These are phyloP conservation scores for Calocera cornea DNA, from an alignment of 768 basidiomycete genomes.

Conservation along the genomic window DNA sequence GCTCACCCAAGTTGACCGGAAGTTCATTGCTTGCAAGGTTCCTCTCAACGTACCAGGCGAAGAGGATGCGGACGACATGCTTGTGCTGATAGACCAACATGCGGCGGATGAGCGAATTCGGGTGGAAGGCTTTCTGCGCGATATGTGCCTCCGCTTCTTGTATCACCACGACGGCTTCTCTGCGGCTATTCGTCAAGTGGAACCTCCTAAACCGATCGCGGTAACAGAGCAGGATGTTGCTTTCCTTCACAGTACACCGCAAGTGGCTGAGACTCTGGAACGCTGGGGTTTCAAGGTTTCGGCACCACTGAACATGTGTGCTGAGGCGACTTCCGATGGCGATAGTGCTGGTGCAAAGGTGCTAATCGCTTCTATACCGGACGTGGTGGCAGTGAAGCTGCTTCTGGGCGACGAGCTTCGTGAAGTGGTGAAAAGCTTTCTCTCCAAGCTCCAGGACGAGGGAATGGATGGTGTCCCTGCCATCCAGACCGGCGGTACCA, in stretches of 20 bases:
- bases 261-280: slow-evolving; percentile 12
- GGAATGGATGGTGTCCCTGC: slow-evolving; percentile 14
- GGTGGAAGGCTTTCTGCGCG: slow-evolving; percentile 67
- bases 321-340: slow-evolving; percentile 35
- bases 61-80: slow-evolving; percentile 19
- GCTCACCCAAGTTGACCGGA: slow-evolving; percentile 76
- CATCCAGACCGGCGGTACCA: slow-evolving; percentile 4
- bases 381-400: slow-evolving; percentile 14
- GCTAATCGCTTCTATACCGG: slow-evolving; percentile 15
- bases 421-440: slow-evolving; percentile 58
- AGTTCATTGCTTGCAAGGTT: slow-evolving; percentile 63
- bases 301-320: slow-evolving; percentile 10
- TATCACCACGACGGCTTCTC: slow-evolving; percentile 20
- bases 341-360: slow-evolving; percentile 11
- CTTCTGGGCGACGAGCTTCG: slow-evolving; percentile 52
- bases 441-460: slow-evolving; percentile 46
- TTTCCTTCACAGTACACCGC: slow-evolving; percentile 24
- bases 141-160: slow-evolving; percentile 51
- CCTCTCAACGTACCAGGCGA: slow-evolving; percentile 7
- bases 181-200: slow-evolving; percentile 33
- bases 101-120: slow-evolving; percentile 95
- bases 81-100: slow-evolving; percentile 90
- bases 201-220: slow-evolving; percentile 45
- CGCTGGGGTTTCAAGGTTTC: slow-evolving; percentile 22
- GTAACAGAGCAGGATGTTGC: slow-evolving; percentile 52